These are phyloP conservation scores for Ettlia oleoabundans DNA, from an alignment of 139 green algal genomes.

Conservation along the genomic window DNA sequence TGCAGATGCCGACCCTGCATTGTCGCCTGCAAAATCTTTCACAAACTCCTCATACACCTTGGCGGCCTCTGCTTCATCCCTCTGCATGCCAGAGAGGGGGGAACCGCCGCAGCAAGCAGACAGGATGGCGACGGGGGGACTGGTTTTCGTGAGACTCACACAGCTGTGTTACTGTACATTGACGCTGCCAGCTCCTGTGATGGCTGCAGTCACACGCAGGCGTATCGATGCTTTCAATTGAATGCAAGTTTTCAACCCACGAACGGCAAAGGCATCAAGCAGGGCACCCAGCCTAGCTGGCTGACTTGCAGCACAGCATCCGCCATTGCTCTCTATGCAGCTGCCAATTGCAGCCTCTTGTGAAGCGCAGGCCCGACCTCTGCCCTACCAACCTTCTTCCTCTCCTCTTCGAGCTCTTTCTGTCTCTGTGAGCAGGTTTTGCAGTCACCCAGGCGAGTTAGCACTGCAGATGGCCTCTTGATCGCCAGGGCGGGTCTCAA, in stretches of 20 bases:
- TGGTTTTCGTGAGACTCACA: too few relatives aligned
- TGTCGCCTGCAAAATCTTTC: constrained; percentile 77
- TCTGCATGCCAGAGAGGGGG: too few relatives aligned
- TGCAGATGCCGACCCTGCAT: too few relatives aligned
- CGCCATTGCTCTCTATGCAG: not conserved
- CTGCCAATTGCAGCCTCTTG: not conserved
- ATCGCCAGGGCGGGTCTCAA: not conserved
- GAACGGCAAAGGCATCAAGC: too few relatives aligned
- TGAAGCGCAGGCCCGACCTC: not conserved
- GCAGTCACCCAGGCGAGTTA: not conserved
- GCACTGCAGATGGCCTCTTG: not conserved
- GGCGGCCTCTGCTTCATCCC: constrained; percentile 83
- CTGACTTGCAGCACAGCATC: not conserved
- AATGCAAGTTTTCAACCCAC: too few relatives aligned
- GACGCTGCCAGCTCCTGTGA: not conserved
- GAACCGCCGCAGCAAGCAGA: too few relatives aligned
- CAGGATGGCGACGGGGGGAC: not conserved
- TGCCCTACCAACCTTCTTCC: constrained; percentile 65
- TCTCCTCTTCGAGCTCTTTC: constrained; percentile 89
- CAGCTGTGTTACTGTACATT: too few relatives aligned
- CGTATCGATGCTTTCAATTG: too few relatives aligned
- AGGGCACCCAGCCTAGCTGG: too few relatives aligned
- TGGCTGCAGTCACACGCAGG: too few relatives aligned
- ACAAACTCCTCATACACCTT: constrained; percentile 94
- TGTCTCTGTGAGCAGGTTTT: constrained; percentile 70